Evolutionary conservation across 345 rosid species (phyloP), one percentile per base, ranked within the genome.

Genomic region (Gossypium stocksii): DNA sequence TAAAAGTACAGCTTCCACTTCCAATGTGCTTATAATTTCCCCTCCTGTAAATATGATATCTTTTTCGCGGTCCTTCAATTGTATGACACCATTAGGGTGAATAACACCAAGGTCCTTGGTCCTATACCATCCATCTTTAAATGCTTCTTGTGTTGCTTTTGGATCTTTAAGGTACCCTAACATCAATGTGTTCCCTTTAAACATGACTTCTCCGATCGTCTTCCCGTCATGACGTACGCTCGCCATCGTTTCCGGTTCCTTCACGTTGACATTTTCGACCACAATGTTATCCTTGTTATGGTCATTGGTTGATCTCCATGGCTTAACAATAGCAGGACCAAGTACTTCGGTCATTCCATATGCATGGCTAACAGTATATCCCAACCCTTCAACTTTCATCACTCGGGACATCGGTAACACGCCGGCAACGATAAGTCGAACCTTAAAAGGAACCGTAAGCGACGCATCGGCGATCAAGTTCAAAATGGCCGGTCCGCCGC

Each of bases 301-400:
- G 52, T 74, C 75, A 12, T 46, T 14, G 11, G 60, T 1, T 73
- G 65, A 13, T 67, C 76, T 80, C 85, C 84, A 85, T 12, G 85
- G 83, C 27, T 74, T 69, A 44, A 85, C 79, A 45, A 79, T 72
- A 5, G 83, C 80, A 6, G 89, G 87, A 6, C 90, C 90, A 0
- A 89, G 84, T 7, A 75, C 83, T 63, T 89, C 92, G 0, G 90
- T 89, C 92, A 89, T 87, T 10, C 92, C 92, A 52, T 87, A 87
- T 1, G 85, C 92, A 38, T 78, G 44, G 11, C 72, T 62, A 13
- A 86, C 84, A 16, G 20, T 72, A 49, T 87, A 89, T 15, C 92
- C 92, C 56, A 85, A 79, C 11, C 77, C 78, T 70, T 79, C 72
- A 41, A 84, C 88, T 56, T 80, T 83, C 13, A 85, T 4, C 3